Base-by-base conservation (phyloP, 495 filamentous ascomycete genomes). In the Talaromyces trachyspermus region DNA sequence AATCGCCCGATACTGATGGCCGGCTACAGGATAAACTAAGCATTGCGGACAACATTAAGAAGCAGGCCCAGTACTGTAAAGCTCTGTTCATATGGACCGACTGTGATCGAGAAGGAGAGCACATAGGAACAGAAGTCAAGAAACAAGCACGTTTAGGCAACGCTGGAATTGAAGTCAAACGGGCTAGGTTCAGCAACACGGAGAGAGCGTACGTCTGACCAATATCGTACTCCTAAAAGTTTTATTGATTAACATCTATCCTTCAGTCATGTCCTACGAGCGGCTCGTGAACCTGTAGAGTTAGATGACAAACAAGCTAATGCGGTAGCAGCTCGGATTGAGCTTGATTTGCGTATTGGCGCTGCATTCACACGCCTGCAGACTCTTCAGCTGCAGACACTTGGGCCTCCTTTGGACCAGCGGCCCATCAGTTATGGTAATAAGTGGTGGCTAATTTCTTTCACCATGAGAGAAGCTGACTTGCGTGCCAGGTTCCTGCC, bases 51-150 rank as follows among this genome's bases (percentile, higher is more conserved):
- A 98, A 98, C 57, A 97, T 98, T 56, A 72, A 81, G 38, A 63
- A 70, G 5, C 80, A 92, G 62, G 92, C 94, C 10, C 76, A 76
- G 36, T 72, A 76, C 54, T 69, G 78, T 45, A 75, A 72, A 54
- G 79, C 79, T 15, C 72, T 98, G 11, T 92, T 89, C 62, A 95
- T 98, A 55, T 98, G 92, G 92, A 98, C 92, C 1, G 92, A 98
- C 74, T 97, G 92, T 66, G 92, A 98, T 72, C 81, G 90, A 41
- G 92, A 98, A 73, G 92, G 92, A 12, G 92, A 98, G 64, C 84
- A 96, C 56, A 98, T 98, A 51, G 92, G 92, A 1, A 70, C 84
- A n/a, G 94, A 97, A 58, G 89, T 98, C 43, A 80, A 88, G 29
- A 77, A 85, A 48, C 81, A 89, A 27, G 92, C 94, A 14, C 71